A percentile compares a stretch with the other conserved stretches of the same genome.
phyloP scores from a whole-genome alignment of 2,329 filamentous ascomycete species.

The Sporothrix protearum region DNA sequence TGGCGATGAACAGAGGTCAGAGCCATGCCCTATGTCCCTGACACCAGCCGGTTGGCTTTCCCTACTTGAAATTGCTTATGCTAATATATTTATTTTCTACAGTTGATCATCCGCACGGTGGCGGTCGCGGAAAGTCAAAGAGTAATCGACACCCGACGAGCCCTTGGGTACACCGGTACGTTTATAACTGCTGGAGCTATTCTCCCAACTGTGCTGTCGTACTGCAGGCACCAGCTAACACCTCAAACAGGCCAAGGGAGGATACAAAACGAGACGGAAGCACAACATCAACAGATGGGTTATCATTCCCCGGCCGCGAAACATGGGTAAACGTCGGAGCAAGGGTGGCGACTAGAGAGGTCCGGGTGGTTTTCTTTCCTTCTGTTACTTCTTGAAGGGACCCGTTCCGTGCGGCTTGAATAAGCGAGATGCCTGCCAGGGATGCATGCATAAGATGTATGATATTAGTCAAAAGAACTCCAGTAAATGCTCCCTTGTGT shows the following conservation, averaged over 20 bases:
- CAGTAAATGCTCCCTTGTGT: neutral
- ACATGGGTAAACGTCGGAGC: slow-evolving; percentile 82
- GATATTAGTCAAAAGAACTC: neutral
- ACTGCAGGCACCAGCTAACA: slow-evolving; percentile 32
- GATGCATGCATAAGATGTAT: neutral
- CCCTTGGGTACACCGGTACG: slow-evolving; percentile 91
- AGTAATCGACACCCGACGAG: slow-evolving; percentile 92
- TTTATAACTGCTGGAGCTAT: slow-evolving; percentile 30
- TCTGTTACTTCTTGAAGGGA: neutral
- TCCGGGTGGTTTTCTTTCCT: no score
- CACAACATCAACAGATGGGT: slow-evolving; percentile 90
- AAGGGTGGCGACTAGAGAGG: slow-evolving; percentile 22
- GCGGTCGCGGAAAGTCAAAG: slow-evolving; percentile 99
- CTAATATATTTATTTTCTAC: slow-evolving; percentile 19
- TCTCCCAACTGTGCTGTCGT: neutral
- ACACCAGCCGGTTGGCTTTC: slow-evolving; percentile 18
- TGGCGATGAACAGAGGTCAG: slow-evolving; percentile 95
- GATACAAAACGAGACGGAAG: slow-evolving; percentile 87
- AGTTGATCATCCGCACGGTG: slow-evolving; percentile 96
- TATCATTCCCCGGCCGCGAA: slow-evolving; percentile 75
- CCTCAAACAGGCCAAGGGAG: slow-evolving; percentile 63
- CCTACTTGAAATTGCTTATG: neutral
- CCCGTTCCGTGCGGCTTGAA: neutral
- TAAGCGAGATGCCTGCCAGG: no score
- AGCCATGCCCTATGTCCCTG: slow-evolving; percentile 19